These are phyloP conservation scores for Maudiozyma barnettii DNA, from an alignment of 805 yeast genomes.

Conservation along the genomic window DNA sequence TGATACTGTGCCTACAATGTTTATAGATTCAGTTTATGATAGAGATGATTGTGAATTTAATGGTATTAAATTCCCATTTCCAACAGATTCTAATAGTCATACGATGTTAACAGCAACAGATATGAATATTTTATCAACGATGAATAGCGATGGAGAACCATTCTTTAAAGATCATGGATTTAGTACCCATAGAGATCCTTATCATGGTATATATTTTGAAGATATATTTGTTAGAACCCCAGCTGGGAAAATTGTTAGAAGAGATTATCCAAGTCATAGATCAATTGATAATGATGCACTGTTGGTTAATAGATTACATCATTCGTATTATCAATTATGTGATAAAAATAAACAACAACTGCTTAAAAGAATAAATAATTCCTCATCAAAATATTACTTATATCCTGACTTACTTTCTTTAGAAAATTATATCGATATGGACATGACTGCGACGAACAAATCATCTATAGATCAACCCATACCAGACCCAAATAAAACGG, in stretches of 20 bases:
- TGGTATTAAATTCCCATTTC: constrained; percentile 13
- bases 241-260: constrained; percentile 22
- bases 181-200: neutral
- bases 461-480: too few relatives aligned
- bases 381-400: constrained; percentile 7
- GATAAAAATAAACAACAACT: neutral
- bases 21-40: constrained; percentile 12
- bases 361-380: neutral
- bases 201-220: neutral
- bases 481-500: neutral
- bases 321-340: constrained; percentile 17
- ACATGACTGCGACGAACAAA: neutral
- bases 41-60: constrained; percentile 12
- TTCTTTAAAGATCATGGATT: neutral
- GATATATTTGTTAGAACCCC: constrained; percentile 13
- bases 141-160: neutral
- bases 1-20: constrained; percentile 26
- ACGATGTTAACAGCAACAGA: neutral
- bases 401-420: constrained; percentile 13
- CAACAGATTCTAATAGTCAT: neutral
- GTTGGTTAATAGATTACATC: constrained; percentile 16
- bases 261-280: constrained; percentile 27
- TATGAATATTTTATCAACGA: neutral
- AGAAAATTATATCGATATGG: constrained; percentile 2
- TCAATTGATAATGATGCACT: constrained; percentile 22